These are phyloP conservation scores for Talaromyces funiculosus DNA, from an alignment of 2,329 filamentous ascomycete genomes.

Conservation along the genomic window DNA sequence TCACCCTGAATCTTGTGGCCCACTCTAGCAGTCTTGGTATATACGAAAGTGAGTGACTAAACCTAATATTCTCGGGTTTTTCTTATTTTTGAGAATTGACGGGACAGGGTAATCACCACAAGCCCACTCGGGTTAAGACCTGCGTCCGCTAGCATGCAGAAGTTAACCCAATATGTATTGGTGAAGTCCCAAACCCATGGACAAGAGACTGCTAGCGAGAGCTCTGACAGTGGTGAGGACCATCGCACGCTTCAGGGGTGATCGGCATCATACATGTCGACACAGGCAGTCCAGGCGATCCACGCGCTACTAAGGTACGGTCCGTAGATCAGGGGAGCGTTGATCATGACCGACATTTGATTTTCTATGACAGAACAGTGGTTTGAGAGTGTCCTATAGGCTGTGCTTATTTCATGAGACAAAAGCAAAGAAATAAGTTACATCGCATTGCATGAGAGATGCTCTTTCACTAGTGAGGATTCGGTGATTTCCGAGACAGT, in stretches of 20 bases:
- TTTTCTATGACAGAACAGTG: not conserved
- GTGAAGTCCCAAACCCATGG: conserved; percentile 6
- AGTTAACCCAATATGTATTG: not conserved
- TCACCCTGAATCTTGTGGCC: not conserved
- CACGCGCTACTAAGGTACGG: not conserved
- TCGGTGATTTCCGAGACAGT: not conserved
- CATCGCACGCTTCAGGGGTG: not conserved
- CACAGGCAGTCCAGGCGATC: not conserved
- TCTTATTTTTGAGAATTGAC: not conserved
- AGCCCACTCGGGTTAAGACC: not conserved
- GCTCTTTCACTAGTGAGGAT: not conserved
- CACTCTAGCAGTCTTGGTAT: not conserved
- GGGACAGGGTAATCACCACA: not conserved
- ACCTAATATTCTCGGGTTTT: not conserved
- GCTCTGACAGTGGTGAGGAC: not conserved
- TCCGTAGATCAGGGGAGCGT: not conserved
- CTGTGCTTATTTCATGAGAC: not conserved
- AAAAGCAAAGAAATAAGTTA: not conserved
- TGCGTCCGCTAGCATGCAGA: not conserved
- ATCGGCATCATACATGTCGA: not conserved
- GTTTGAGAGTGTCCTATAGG: not conserved
- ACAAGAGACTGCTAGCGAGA: not conserved
- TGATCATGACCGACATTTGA: not conserved
- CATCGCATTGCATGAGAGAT: not conserved
- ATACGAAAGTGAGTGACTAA: not conserved